Conservation (phyloP, 2,329 filamentous ascomycete genomes). For the Geosmithia morbida region DNA sequence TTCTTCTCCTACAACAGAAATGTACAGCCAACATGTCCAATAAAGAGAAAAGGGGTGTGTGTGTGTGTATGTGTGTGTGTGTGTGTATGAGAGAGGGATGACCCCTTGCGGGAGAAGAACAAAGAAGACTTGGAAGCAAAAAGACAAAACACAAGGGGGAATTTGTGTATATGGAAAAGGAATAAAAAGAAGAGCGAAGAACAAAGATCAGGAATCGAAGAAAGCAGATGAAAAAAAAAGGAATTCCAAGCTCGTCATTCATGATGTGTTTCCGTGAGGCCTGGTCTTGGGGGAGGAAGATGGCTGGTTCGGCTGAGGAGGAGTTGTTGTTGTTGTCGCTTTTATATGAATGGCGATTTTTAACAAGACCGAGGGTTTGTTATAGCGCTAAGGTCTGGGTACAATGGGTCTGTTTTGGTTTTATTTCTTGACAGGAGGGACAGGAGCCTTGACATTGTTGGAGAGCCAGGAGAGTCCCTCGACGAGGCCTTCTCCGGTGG, state of each 20-base stretch:
- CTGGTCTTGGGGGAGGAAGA: too few species aligned
- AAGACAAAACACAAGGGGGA: slow-evolving; percentile 5
- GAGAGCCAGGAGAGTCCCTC: slow-evolving; percentile 75
- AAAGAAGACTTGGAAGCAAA: background rate
- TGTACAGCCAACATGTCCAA: background rate
- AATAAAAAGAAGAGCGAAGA: background rate
- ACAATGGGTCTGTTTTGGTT: slow-evolving; percentile 20
- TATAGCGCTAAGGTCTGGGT: too few species aligned
- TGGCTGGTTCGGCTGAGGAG: background rate
- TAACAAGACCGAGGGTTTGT: background rate
- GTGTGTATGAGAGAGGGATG: background rate
- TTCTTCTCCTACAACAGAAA: background rate
- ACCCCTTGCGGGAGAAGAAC: background rate
- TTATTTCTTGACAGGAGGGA: slow-evolving; percentile 40
- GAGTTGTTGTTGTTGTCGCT: background rate
- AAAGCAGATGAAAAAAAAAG: background rate
- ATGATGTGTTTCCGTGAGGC: background rate
- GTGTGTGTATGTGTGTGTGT: background rate
- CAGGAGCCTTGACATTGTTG: slow-evolving; percentile 63
- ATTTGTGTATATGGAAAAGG: too few species aligned
- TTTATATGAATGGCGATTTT: background rate
- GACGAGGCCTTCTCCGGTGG: slow-evolving; percentile 65
- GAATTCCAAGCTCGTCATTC: background rate
- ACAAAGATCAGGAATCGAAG: background rate
- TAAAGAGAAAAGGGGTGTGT: background rate